Conservation (phyloP, 1,284 basidiomycete species). For the Puccinia horiana region DNA sequence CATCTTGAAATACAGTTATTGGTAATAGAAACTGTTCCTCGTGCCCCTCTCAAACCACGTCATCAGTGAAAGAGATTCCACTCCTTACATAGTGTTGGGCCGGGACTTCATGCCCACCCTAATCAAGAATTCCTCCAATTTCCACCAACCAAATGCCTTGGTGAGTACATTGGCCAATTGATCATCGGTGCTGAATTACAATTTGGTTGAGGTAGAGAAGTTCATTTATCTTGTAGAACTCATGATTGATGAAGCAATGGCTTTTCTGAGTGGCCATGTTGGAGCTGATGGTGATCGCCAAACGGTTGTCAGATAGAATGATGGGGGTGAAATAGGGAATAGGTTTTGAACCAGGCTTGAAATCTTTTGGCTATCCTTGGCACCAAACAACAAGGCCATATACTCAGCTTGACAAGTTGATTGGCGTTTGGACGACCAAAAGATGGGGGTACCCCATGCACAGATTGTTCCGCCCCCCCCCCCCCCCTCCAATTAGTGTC, state of each 20-base stretch:
- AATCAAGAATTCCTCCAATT: neutral
- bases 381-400: constrained; percentile 7
- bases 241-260: neutral
- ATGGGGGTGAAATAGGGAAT: neutral
- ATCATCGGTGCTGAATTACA: neutral
- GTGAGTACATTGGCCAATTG: neutral
- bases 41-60: too few species aligned
- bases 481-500: constrained; percentile 34
- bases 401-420: constrained; percentile 27
- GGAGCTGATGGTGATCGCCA: neutral
- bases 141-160: neutral
- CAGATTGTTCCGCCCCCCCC: neutral
- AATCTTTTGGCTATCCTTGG: neutral
- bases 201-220: neutral
- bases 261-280: neutral
- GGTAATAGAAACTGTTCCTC: too few species aligned
- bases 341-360: neutral
- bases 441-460: neutral
- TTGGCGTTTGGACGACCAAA: constrained; percentile 15
- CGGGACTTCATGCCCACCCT: neutral
- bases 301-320: neutral
- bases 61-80: too few species aligned
- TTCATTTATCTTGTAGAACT: neutral
- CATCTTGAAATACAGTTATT: too few species aligned
- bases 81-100: too few species aligned